Conservation (phyloP, 176 grass and related monocot genomes). For the Oryza punctata region DNA sequence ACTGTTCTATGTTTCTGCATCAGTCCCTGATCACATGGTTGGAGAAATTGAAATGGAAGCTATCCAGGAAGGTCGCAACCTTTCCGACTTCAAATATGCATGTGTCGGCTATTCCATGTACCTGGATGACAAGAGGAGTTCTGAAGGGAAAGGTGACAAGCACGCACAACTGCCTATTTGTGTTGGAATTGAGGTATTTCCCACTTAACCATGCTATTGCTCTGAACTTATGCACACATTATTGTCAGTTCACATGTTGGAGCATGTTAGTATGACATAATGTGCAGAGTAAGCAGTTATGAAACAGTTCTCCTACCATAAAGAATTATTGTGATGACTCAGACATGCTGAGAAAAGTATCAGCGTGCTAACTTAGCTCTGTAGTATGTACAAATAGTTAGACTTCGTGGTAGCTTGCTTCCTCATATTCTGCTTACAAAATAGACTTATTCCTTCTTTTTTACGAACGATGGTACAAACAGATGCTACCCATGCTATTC, state of each 20-base stretch:
- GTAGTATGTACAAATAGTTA: not conserved
- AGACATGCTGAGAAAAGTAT: conserved; percentile 10
- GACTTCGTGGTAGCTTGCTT: conserved; percentile 4
- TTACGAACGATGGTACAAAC: conserved; percentile 12
- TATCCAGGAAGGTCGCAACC: conserved; percentile 71
- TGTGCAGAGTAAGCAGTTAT: conserved; percentile 17
- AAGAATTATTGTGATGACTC: not conserved
- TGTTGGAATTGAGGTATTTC: conserved; percentile 79
- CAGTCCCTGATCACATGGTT: conserved; percentile 74
- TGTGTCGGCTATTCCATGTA: conserved; percentile 90
- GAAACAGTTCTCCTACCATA: not conserved
- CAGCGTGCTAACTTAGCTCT: conserved; percentile 11
- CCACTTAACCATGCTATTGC: conserved; percentile 26
- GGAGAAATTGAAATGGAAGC: conserved; percentile 85
- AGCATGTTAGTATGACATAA: conserved; percentile 17
- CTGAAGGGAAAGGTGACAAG: conserved; percentile 51
- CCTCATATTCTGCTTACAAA: not conserved
- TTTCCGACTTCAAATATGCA: conserved; percentile 84
- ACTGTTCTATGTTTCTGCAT: conserved; percentile 22
- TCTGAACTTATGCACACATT: conserved; percentile 7
- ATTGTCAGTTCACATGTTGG: conserved; percentile 13
- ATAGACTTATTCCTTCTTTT: not conserved
- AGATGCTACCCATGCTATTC: not conserved
- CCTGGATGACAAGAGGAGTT: conserved; percentile 61
- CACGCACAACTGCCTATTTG: conserved; percentile 69